Evolutionary conservation across 2,329 filamentous ascomycete species (phyloP), one percentile per base, ranked within the genome.

Genomic region (Sclerotinia subarctica): DNA sequence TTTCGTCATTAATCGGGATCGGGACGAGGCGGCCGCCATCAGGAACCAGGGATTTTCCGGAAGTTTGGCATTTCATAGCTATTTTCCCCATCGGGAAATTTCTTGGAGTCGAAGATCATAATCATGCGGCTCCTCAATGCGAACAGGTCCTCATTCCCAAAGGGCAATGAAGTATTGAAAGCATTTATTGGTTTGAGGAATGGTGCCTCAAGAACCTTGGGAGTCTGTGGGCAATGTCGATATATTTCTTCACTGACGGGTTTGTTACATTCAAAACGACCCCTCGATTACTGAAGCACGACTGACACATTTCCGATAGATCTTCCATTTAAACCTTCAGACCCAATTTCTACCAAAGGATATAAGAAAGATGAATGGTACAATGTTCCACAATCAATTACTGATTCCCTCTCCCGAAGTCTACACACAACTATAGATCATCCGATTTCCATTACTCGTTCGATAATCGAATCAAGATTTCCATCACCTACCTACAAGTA

Each of bases 361-460:
- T 93, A 93, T 78, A 76, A 80, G 24, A 89, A 85, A 24, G 93
- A 98, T 77, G 79, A 84, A 64, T 97, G 93, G 91, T 95, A 90
- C 79, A 99, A 99, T 79, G 85, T 91, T 19, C 89, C 94, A 4
- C 75, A 85, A 35, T 90, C 89, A 67, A 94, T 99, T 71, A 81
- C 93, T 59, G 82, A 88, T 29, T 88, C 91, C 68, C 85, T 96
- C 59, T 85, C 88, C 58, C 90, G 93, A 70, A 88, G 86, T 66
- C 84, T 99, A n/a, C 95, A 99, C 79, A 85, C 96, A n/a, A 88
- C 95, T 76, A 86, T 89, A 70, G 89, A 97, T 79, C 95, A 99
- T 77, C 95, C 95, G 32, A 84, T 99, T 47, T 88, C 87, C 73
- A 96, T 98, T 75, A 98, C 95, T 15, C 89, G 95, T 51, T 88